Base-by-base conservation (phyloP, 768 basidiomycete species). In the Pleurotus giganteus region DNA sequence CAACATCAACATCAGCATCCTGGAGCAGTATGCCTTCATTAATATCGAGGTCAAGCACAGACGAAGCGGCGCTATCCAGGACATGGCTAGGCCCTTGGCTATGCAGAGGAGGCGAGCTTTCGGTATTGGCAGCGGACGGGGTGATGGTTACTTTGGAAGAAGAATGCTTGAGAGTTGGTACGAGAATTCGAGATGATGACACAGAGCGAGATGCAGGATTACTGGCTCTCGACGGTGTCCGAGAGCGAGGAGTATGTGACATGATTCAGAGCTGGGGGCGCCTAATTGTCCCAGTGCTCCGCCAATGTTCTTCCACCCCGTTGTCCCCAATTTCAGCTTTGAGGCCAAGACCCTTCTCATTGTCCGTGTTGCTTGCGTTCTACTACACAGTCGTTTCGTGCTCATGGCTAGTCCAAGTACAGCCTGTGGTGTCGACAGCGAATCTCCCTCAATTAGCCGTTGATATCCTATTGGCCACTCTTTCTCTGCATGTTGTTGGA, bases 401-500 rank as follows among this genome's bases (percentile, higher is more conserved):
- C 58, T 52, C 44, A 42, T 39, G 21, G 34, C 49, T 19, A 8
- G 41, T 57, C 44, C 46, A 23, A 39, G 17, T 13, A 15, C 58
- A 83, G 81, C 90, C 91, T 29, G 64, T 91, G 41, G 88, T 93
- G 9, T 91, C 91, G 4, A 81, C 83, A 9, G 91, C 88, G 45
- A 93, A 93, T 70, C 79, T 93, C 39, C 76, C 84, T n/a, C 91
- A 94, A 63, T 76, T 94, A 11, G 82, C 89, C 0, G 83, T 73
- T 8, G 91, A 94, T 68, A 70, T 94, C 15, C 70, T 94, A 57
- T 84, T 91, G 58, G 68, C 85, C 4, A 84, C 86, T 1, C 73
- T 90, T 44, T 74, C 74, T 27, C 75, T 94, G 19, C 67, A 72
- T 49, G 74, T 79, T 43, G 69, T 91, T 6, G 91, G 86, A 29